Percentiles rank a stretch among this genome's conserved stretches.
Conservation (phyloP, 2,329 filamentous ascomycete genomes). For the Stylonectria norvegica region DNA sequence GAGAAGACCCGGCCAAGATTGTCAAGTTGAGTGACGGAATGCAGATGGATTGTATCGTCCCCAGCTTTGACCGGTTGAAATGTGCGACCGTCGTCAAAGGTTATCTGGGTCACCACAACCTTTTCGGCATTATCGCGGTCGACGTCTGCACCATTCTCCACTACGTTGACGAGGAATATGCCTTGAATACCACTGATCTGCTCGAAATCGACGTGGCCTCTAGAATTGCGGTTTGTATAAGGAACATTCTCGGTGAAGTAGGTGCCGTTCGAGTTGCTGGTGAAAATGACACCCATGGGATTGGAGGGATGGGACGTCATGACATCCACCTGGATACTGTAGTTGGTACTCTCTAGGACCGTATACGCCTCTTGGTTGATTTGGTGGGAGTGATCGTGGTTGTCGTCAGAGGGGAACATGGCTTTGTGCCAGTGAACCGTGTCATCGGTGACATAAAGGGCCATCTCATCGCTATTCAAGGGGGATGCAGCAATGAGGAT, state of each 20-base stretch:
- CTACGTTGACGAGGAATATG: slow-evolving; percentile 83
- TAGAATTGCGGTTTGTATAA: slow-evolving; percentile 79
- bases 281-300: slow-evolving; percentile 84
- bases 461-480: slow-evolving; percentile 80
- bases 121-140: slow-evolving; percentile 55
- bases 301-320: slow-evolving; percentile 63
- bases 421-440: slow-evolving; percentile 85
- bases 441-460: slow-evolving; percentile 84
- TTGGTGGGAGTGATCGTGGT: slow-evolving; percentile 61
- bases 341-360: slow-evolving; percentile 91
- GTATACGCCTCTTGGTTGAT: slow-evolving; percentile 86
- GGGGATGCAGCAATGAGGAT: slow-evolving; percentile 80
- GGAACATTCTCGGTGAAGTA: slow-evolving; percentile 92
- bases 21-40: slow-evolving; percentile 81
- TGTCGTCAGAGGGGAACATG: slow-evolving; percentile 79
- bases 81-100: slow-evolving; percentile 89
- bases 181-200: slow-evolving; percentile 90
- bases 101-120: slow-evolving; percentile 76
- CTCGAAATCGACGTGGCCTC: slow-evolving; percentile 87
- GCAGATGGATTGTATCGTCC: slow-evolving; percentile 73
- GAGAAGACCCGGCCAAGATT: slow-evolving; percentile 89
- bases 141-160: slow-evolving; percentile 80
- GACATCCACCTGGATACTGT: slow-evolving; percentile 96
- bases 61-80: slow-evolving; percentile 71
- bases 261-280: slow-evolving; percentile 95